Base-by-base conservation (phyloP, 768 basidiomycete genomes). In the Artomyces pyxidatus region DNA sequence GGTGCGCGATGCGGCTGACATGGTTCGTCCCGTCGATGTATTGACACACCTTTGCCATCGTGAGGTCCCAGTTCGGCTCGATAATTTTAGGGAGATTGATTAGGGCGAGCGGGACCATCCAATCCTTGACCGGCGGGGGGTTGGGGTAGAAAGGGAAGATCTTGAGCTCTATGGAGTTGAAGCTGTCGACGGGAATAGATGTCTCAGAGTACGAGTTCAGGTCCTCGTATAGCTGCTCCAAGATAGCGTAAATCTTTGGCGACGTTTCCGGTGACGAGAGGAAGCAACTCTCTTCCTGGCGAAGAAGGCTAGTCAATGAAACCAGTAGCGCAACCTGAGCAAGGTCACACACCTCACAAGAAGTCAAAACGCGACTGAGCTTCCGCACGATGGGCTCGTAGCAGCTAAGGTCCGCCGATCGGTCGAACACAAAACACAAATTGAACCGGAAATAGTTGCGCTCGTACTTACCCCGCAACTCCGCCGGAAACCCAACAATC, bases 131-230 rank as follows among this genome's bases (percentile, higher is more conserved):
- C 3, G 74, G 71, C 0, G 86, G 85, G 16, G 96, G 95, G 58
- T 97, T 98, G 19, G 91, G 92, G 58, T 94, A 94, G 67, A 93
- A 95, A 0, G 96, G 95, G 53, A 97, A 92, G 38, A 98, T 88
- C 64, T 95, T 94, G 56, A 99, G 67, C 61, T 98, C 94, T 48
- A 98, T 86, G 2, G 92, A 90, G 61, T 94, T 96, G 72, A 92
- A 92, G 38, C 79, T 77, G 64, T 96, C 89, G 55, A 98, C 83
- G 2, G 79, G 75, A 46, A 99, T 94, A 2, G 88, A 91, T 1
- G 95, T 93, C 68, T 97, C 95, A 1, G 91, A 92, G 67, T 95
- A 98, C 7, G 92, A 94, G 65, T 97, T 98, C 57, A 99, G 69
- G 58, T 99, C 96, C 60, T 97, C 94, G 58, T 93, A 98, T 1